These are phyloP conservation scores for Ogataea zsoltii DNA, from an alignment of 805 yeast genomes.

Conservation along the genomic window DNA sequence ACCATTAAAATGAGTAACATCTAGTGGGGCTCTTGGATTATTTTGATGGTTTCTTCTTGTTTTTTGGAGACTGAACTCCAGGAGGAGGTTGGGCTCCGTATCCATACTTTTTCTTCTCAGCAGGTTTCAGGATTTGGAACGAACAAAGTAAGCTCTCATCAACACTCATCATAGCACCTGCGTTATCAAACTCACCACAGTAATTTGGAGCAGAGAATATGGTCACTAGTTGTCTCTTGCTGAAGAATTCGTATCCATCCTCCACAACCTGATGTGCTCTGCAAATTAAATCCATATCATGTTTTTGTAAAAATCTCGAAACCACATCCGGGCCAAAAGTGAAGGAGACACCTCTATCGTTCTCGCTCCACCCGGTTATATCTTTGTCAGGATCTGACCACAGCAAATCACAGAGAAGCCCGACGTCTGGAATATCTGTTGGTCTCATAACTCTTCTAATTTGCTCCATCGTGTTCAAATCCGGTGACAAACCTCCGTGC, in stretches of 20 bases:
- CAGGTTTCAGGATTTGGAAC: conserved; percentile 95
- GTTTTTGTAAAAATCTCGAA: conserved; percentile 91
- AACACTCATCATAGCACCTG: conserved; percentile 99
- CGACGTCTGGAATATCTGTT: conserved; percentile 98
- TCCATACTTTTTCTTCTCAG: conserved; percentile 83
- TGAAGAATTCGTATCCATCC: conserved; percentile 97
- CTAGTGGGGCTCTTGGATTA: conserved; percentile 13
- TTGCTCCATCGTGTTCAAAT: conserved; percentile 96
- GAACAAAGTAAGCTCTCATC: conserved; percentile 96
- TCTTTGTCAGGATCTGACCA: conserved; percentile 99
- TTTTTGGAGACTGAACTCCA: conserved; percentile 27
- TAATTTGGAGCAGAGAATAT: conserved; percentile 96
- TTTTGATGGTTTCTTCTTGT: conserved; percentile 31
- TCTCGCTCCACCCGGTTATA: conserved; percentile 98
- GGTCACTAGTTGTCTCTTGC: conserved; percentile 94
- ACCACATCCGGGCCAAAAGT: conserved; percentile 99
- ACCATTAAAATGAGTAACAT: conserved; percentile 3
- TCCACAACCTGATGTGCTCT: conserved; percentile 99
- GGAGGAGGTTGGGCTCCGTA: conserved; percentile 27
- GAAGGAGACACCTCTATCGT: conserved; percentile 97
- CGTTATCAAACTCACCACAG: conserved; percentile 98
- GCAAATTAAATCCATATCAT: conserved; percentile 96
- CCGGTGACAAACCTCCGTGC: conserved; percentile 99
- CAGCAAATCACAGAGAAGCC: conserved; percentile 89
- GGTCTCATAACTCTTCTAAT: conserved; percentile 99